phyloP scores from a whole-genome alignment of 108 stramenopile genomes.

The Nitzschia sp. region DNA sequence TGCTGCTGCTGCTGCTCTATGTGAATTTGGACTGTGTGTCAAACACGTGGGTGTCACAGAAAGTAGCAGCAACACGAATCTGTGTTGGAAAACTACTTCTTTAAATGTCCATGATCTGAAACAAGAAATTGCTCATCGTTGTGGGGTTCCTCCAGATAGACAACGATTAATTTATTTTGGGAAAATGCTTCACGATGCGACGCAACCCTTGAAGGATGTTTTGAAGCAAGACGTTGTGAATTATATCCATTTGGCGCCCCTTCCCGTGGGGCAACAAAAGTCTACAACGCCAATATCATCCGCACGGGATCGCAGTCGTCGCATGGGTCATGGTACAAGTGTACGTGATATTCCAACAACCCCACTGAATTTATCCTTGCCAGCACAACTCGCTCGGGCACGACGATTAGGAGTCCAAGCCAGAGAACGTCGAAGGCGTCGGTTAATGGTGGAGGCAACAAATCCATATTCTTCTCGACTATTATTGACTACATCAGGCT shows the following conservation, averaged over 20 bases:
- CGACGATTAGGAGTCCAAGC: constrained; percentile 4
- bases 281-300: neutral
- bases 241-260: constrained; percentile 9
- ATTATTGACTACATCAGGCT: too few relatives aligned
- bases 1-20: too few relatives aligned
- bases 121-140: neutral
- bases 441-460: neutral
- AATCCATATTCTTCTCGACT: too few relatives aligned
- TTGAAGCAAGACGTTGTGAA: neutral
- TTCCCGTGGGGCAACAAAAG: constrained; percentile 1
- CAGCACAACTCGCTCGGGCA: neutral
- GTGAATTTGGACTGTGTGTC: too few relatives aligned
- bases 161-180: constrained; percentile 12
- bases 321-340: neutral
- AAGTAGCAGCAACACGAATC: too few relatives aligned
- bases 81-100: too few relatives aligned
- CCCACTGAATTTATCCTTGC: neutral
- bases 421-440: neutral
- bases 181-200: neutral
- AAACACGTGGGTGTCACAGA: too few relatives aligned
- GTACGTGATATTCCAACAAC: too few relatives aligned
- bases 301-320: neutral
- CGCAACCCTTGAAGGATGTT: neutral
- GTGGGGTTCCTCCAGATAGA: neutral
- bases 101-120: constrained; percentile 3